phyloP scores from a whole-genome alignment of 306 rosid species.

The Cucurbita moschata region DNA sequence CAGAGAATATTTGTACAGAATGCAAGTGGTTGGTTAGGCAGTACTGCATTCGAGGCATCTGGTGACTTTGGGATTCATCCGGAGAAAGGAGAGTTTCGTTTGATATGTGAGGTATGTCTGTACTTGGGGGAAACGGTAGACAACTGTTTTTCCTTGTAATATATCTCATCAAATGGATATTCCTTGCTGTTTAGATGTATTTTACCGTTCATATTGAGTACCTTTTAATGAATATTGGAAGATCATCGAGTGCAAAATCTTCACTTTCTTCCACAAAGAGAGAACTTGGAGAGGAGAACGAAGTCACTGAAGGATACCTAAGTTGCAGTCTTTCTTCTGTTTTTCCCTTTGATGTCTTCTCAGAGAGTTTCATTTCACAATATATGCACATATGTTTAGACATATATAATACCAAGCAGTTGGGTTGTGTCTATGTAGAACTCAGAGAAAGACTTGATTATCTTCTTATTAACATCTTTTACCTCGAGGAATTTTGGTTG shows the following conservation, averaged over 20 bases:
- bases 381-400: background rate
- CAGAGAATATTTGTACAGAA: constrained; percentile 84
- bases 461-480: background rate
- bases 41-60: constrained; percentile 80
- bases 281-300: background rate
- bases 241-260: background rate
- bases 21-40: constrained; percentile 87
- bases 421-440: background rate
- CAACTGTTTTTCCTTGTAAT: background rate
- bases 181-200: background rate
- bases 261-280: background rate
- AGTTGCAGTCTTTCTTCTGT: background rate
- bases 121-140: background rate
- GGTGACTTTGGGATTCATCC: constrained; percentile 97
- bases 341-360: background rate
- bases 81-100: constrained; percentile 87
- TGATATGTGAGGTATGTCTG: constrained; percentile 72
- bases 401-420: background rate
- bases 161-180: background rate
- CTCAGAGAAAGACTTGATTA: background rate
- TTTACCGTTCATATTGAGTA: background rate
- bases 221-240: background rate
- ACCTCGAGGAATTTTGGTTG: background rate
- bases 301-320: background rate
- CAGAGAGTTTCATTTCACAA: background rate